Evolutionary conservation across 1,139 yeast genomes (phyloP), one percentile per base, ranked within the genome.

Genomic region (Suhomyces coccinellae): DNA sequence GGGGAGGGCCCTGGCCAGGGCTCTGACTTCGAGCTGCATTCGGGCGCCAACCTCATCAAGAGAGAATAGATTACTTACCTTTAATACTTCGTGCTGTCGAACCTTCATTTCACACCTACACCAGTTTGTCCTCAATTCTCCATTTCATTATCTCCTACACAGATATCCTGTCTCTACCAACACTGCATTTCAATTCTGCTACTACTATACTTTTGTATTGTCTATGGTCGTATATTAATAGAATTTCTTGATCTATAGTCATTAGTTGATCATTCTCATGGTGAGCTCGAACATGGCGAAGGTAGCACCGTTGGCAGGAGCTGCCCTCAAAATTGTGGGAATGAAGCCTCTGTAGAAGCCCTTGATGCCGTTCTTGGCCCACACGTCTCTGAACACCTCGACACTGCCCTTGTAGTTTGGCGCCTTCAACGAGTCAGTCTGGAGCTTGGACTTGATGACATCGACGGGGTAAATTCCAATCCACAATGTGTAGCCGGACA

Each of bases 251-350:
- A 31, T 40, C 34, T 33, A 20, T n/a, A 13, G 22, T 22, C 13
- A 20, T 13, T 4, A 36, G 14, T 24, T 29, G 29, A 42, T 32
- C 24, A 79, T 63, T 66, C 95, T 80, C 86, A 89, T 86, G 6
- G 96, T 85, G 44, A 87, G 65, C 67, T 91, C 98, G 61, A 91
- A 91, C 10, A 95, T 89, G 43, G 89, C 87, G 69, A 91, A 91
- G 1, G 98, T 91, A 27, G 96, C 96, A 42, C 97, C 98, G 61
- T 91, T 91, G 14, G 95, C 98, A 3, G 98, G 98, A 2, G 96
- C 96, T 43, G 98, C 97, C 67, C 98, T 84, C 55, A 91, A 72
- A 52, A 91, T 82, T 1, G 98, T 90, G 40, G 98, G 97, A 17
- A 83, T 66, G 61, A 90, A 89, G 1, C 98, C 98, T 65, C 85